Evolutionary conservation across 805 yeast species (phyloP).

Genomic region (Suhomyces pyralidae): DNA sequence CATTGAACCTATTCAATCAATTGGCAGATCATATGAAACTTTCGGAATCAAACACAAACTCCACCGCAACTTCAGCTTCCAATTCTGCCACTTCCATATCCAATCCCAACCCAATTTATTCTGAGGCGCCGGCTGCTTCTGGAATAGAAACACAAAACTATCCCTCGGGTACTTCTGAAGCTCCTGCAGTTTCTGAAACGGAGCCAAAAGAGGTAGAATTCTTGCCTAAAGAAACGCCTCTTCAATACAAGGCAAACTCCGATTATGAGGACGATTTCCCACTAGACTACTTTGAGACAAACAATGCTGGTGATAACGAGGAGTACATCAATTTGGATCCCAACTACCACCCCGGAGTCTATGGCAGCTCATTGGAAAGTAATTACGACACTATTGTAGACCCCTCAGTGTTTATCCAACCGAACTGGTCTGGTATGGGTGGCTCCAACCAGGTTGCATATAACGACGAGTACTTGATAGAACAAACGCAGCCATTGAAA

Average conservation of each 20-base stretch:
- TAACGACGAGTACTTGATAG: constrained; percentile 49
- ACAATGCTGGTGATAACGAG: constrained; percentile 24
- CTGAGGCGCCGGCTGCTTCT: not conserved
- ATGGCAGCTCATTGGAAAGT: constrained; percentile 11
- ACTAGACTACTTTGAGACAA: constrained; percentile 58
- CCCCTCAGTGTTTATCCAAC: constrained; percentile 16
- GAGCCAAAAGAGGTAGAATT: constrained; percentile 7
- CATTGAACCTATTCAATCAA: constrained; percentile 52
- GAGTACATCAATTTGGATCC: constrained; percentile 25
- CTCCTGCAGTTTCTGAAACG: not conserved
- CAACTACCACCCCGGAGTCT: constrained; percentile 13
- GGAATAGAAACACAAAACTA: not conserved
- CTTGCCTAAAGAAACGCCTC: constrained; percentile 19
- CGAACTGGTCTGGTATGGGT: constrained; percentile 2
- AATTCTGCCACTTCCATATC: not conserved
- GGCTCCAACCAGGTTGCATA: constrained; percentile 31
- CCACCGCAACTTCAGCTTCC: not conserved
- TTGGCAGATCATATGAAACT: constrained; percentile 40
- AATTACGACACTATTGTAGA: constrained; percentile 21
- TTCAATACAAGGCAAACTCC: constrained; percentile 18
- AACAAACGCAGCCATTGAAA: constrained; percentile 48
- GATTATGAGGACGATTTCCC: constrained; percentile 67
- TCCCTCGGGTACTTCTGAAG: not conserved
- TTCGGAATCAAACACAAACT: constrained; percentile 1
- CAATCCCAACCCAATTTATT: not conserved